These are phyloP conservation scores for Jamesozyma jinghongensis DNA, from an alignment of 805 yeast genomes.

Conservation along the genomic window DNA sequence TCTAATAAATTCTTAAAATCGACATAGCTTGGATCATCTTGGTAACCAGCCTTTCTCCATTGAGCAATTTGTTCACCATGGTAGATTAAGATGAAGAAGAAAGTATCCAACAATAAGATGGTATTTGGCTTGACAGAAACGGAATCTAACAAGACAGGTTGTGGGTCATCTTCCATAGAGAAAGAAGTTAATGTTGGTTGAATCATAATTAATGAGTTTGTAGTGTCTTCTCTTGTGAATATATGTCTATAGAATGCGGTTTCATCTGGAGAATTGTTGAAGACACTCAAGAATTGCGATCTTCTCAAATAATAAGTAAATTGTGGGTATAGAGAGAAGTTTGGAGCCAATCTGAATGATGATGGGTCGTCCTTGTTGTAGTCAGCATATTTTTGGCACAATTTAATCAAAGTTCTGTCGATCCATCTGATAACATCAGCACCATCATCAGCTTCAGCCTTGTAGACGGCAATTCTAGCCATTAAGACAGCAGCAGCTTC, in stretches of 20 bases:
- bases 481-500: conserved; percentile 95
- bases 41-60: conserved; percentile 95
- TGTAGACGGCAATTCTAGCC: conserved; percentile 84
- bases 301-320: conserved; percentile 92
- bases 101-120: conserved; percentile 83
- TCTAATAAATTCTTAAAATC: conserved; percentile 80
- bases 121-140: conserved; percentile 84
- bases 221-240: conserved; percentile 81
- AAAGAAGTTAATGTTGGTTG: conserved; percentile 93
- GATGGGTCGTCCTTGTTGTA: conserved; percentile 77
- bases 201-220: conserved; percentile 90
- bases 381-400: conserved; percentile 91
- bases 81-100: conserved; percentile 90
- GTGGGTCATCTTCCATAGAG: conserved; percentile 76
- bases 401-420: conserved; percentile 79
- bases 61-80: conserved; percentile 92
- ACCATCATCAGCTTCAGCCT: conserved; percentile 74
- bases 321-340: conserved; percentile 86
- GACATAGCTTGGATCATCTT: conserved; percentile 81
- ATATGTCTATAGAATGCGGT: conserved; percentile 95
- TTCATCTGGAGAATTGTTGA: conserved; percentile 98
- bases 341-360: conserved; percentile 74
- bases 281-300: conserved; percentile 90
- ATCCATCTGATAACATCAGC: conserved; percentile 93
- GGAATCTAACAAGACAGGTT: conserved; percentile 86